Conservation (phyloP, 345 rosid species). For the Ceriops decandra region DNA sequence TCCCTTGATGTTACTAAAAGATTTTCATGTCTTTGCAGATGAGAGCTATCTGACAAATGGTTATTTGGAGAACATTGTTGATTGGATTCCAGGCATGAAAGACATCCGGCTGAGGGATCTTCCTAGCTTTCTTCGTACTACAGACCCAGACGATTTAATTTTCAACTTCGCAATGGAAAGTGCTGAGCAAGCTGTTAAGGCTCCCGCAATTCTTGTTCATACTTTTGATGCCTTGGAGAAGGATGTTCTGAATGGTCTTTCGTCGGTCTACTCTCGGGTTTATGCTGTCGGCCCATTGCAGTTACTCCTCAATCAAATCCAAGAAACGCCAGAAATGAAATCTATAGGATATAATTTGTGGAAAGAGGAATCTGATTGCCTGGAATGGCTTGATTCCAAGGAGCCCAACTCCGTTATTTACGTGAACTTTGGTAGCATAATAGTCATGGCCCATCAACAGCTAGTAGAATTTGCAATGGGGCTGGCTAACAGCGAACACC, state of each 20-base stretch:
- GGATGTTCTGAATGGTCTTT: too few relatives aligned
- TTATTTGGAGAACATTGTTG: not conserved
- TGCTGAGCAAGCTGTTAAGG: not conserved
- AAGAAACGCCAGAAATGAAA: too few relatives aligned
- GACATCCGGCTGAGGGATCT: not conserved
- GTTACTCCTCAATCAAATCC: too few relatives aligned
- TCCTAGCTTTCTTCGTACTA: not conserved
- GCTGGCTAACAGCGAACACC: not conserved
- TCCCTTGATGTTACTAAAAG: too few relatives aligned
- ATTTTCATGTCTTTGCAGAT: slow-evolving; percentile 5
- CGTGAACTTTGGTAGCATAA: slow-evolving; percentile 8
- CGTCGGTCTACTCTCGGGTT: too few relatives aligned
- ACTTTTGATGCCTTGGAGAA: slow-evolving; percentile 2
- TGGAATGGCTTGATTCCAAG: slow-evolving; percentile 5
- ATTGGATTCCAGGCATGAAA: not conserved
- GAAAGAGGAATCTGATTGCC: slow-evolving; percentile 7
- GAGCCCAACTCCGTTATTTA: not conserved
- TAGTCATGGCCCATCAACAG: not conserved
- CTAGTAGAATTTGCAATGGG: slow-evolving; percentile 11
- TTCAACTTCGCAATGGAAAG: not conserved
- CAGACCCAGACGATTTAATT: not conserved
- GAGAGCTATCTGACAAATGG: slow-evolving; percentile 9
- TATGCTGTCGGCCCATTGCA: too few relatives aligned
- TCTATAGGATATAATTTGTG: not conserved
- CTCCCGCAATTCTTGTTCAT: not conserved